Conservation (phyloP, 495 filamentous ascomycete species). For the Polyplosphaeria fusca region DNA sequence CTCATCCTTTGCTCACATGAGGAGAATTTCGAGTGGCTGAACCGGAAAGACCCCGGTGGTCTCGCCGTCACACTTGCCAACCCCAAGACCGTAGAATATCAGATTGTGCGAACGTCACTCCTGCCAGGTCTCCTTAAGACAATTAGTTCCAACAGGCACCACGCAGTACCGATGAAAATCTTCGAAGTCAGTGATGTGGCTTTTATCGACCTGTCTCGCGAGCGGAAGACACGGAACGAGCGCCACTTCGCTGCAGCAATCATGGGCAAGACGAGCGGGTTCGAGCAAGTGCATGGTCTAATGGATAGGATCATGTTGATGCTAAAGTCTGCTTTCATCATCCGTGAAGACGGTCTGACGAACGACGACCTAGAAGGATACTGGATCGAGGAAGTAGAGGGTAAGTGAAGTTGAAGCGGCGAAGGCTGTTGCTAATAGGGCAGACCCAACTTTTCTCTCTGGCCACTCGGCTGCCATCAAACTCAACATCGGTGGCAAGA, state of each 20-base stretch:
- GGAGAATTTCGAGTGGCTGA: constrained; percentile 96
- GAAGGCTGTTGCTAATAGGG: too few relatives aligned
- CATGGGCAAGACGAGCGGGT: constrained; percentile 92
- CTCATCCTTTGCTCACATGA: constrained; percentile 96
- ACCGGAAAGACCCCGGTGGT: constrained; percentile 81
- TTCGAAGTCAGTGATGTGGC: constrained; percentile 91
- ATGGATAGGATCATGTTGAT: constrained; percentile 89
- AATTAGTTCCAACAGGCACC: constrained; percentile 88
- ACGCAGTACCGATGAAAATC: constrained; percentile 84
- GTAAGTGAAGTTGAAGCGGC: too few relatives aligned
- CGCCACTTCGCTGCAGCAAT: constrained; percentile 91
- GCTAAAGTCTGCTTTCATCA: constrained; percentile 79
- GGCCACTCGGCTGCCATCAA: constrained; percentile 85
- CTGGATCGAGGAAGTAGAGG: constrained; percentile 89
- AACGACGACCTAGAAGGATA: constrained; percentile 60
- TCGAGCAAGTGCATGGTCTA: constrained; percentile 93
- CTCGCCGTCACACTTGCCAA: constrained; percentile 88
- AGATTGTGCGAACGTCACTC: constrained; percentile 87
- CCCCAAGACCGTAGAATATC: constrained; percentile 94
- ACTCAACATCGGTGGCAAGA: constrained; percentile 65
- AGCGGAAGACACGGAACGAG: constrained; percentile 87
- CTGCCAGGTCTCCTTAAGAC: constrained; percentile 93
- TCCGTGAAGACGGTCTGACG: constrained; percentile 64
- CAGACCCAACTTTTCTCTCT: constrained; percentile 83
- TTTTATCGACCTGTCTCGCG: constrained; percentile 73